A percentile compares a stretch with the other conserved stretches of the same genome.
Evolutionary conservation across 2,329 filamentous ascomycete species (phyloP).

Genomic region (Penicillium sp.): DNA sequence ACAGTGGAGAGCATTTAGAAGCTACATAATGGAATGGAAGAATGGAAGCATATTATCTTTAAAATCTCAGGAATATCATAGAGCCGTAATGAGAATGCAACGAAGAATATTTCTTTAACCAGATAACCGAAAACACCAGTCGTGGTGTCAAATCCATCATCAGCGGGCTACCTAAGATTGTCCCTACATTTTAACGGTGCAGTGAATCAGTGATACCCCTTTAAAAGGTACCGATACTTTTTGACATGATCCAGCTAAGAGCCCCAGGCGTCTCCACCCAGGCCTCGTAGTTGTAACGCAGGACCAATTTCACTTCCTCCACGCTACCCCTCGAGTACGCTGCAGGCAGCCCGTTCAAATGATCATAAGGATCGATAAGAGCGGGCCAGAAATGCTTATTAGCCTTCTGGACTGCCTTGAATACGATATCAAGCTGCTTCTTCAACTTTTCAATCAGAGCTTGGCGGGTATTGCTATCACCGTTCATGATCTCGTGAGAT

Average conservation of each 20-base stretch:
- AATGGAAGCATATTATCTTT: too few relatives aligned
- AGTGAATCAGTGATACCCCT: neutral
- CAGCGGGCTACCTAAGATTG: neutral
- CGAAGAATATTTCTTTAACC: too few relatives aligned
- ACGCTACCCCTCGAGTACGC: neutral
- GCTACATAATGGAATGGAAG: too few relatives aligned
- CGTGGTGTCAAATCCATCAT: too few relatives aligned
- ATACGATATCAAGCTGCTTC: conserved; percentile 6
- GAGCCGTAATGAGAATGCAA: too few relatives aligned
- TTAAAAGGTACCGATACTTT: too few relatives aligned
- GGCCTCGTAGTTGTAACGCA: neutral
- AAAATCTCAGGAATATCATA: too few relatives aligned
- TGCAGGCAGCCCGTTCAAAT: neutral
- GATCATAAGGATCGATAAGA: neutral
- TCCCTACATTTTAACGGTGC: neutral
- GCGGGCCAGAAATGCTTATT: conserved; percentile 17
- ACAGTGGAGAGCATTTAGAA: too few relatives aligned
- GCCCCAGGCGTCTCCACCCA: neutral
- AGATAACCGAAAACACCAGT: too few relatives aligned
- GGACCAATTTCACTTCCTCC: neutral
- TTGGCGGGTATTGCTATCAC: neutral
- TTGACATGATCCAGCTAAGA: neutral
- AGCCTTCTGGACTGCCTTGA: neutral
- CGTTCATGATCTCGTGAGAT: neutral
- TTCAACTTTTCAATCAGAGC: conserved; percentile 6